phyloP scores from a whole-genome alignment of 257 asterid species.

The Solanum virginianum region DNA sequence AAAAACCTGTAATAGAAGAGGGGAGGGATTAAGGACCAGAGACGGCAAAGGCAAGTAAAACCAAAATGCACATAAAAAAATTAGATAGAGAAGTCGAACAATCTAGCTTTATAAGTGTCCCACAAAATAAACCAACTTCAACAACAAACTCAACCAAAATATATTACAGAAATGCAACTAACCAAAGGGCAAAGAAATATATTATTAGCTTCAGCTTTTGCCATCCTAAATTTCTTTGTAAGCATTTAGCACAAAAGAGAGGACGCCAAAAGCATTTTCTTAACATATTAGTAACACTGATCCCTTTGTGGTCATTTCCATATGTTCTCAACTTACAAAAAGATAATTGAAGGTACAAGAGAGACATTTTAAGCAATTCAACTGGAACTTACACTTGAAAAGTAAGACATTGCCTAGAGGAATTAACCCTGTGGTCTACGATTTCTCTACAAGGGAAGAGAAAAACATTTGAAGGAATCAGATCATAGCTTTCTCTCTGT shows the following conservation, averaged over 20 bases:
- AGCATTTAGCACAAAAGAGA: neutral
- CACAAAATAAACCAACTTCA: neutral
- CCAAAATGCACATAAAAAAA: neutral
- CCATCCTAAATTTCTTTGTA: neutral
- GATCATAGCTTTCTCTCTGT: neutral
- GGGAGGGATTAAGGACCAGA: conserved; percentile 1
- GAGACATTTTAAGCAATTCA: neutral
- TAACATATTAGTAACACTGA: neutral
- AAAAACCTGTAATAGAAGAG: conserved; percentile 43
- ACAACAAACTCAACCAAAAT: neutral
- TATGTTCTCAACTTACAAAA: neutral
- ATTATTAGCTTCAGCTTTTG: neutral
- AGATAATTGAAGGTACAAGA: neutral
- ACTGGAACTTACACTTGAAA: neutral
- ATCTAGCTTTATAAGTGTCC: neutral
- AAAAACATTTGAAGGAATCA: neutral
- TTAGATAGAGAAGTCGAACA: neutral
- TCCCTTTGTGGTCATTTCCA: neutral
- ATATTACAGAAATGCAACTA: neutral
- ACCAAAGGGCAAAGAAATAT: neutral
- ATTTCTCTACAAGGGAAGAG: neutral
- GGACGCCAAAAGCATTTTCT: neutral
- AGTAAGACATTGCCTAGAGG: neutral
- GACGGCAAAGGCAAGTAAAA: neutral
- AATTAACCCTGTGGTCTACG: neutral